Evolutionary conservation across 768 basidiomycete genomes (phyloP).

Genomic region (Auricularia heimuer): DNA sequence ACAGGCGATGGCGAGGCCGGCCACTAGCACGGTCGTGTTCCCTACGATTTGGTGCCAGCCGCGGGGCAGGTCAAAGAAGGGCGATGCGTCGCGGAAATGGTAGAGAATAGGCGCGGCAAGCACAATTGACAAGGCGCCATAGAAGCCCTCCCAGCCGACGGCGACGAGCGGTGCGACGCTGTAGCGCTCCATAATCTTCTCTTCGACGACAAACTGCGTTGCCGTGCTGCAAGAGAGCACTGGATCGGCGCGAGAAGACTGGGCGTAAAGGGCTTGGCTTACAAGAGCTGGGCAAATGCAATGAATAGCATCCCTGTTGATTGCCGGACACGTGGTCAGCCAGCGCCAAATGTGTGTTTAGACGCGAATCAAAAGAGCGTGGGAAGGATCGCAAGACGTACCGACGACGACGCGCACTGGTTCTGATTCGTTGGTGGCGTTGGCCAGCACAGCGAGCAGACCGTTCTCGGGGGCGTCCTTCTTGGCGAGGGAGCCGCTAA

Average conservation of each 20-base stretch:
- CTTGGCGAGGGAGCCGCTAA: conserved; percentile 81
- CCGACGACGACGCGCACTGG: conserved; percentile 4
- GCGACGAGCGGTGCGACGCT: conserved; percentile 82
- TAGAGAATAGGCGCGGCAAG: conserved; percentile 72
- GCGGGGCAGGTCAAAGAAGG: conserved; percentile 75
- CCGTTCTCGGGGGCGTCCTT: conserved; percentile 46
- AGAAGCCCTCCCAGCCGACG: conserved; percentile 90
- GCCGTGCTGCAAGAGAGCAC: conserved; percentile 50
- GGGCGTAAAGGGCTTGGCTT: conserved; percentile 21
- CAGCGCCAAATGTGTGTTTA: background rate
- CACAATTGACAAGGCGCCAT: conserved; percentile 73
- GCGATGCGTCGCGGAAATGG: conserved; percentile 34
- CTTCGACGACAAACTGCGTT: conserved; percentile 90
- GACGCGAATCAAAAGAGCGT: background rate
- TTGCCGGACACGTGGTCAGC: conserved; percentile 4
- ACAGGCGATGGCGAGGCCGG: conserved; percentile 59
- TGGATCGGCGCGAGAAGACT: background rate
- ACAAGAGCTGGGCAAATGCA: conserved; percentile 92
- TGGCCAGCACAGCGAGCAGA: conserved; percentile 22
- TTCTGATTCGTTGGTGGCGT: conserved; percentile 2
- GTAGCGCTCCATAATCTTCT: conserved; percentile 88
- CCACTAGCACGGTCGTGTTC: conserved; percentile 60
- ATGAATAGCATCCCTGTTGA: conserved; percentile 76
- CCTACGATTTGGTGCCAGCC: conserved; percentile 85
- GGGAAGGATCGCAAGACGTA: background rate